Base-by-base conservation (phyloP, 2,329 filamentous ascomycete species). In the Cyphellophora attinorum region DNA sequence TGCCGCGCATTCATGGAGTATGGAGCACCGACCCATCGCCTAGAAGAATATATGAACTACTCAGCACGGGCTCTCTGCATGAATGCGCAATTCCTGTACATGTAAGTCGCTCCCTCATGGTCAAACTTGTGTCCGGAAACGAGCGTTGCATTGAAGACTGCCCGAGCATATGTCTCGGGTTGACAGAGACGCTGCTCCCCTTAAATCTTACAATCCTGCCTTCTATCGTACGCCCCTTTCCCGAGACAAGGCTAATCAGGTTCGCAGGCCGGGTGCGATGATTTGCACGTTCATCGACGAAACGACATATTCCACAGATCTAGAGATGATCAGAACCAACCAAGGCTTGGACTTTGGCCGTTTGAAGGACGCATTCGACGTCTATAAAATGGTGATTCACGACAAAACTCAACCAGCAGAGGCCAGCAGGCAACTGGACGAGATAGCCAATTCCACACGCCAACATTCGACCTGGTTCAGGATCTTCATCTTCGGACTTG, bases 251-350 rank as follows among this genome's bases (percentile, higher is more conserved):
- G n/a, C n/a, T n/a, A n/a, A n/a, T n/a, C n/a, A n/a, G n/a, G n/a
- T n/a, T n/a, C n/a, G n/a, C n/a, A n/a, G n/a, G n/a, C 86, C 88
- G 0, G 84, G 84, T 0, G 93, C 84, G 52, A 95, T 95, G 88
- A 83, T 95, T 37, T 81, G 94, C 52, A 89, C 85, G 4, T 94
- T 95, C 51, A 86, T 76, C 34, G 64, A 67, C 33, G 39, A 54
- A 6, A 48, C 56, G 5, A 65, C 64, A 1, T 59, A 65, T 21
- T 67, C 62, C 5, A 62, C 63, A 0, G 60, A 67, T 38, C 58
- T 67, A 18, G 63, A 63, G 35, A 51, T 67, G 4, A 55, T 67
- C 5, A 56, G 60, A 2, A 55, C 59, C 6, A 49, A 48, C 1
- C 60, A 64, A 38, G 61, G 57, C 2, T 57, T 67, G 23, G 60